A percentile compares a stretch with the other conserved stretches of the same genome.
phyloP scores from a whole-genome alignment of 331 rosid genomes.

The Prunus yedoensis region DNA sequence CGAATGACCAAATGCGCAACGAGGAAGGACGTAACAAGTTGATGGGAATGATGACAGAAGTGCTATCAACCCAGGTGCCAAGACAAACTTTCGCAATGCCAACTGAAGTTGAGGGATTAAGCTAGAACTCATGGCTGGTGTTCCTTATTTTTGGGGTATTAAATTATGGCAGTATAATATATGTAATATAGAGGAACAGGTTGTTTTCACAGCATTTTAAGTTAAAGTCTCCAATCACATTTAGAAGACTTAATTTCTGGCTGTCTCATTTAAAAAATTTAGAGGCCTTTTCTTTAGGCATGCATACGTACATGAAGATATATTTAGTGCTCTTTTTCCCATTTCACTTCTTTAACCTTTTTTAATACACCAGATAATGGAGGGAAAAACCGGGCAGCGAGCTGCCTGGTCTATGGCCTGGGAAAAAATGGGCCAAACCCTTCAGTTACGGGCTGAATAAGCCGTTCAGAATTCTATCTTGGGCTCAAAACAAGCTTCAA shows the following conservation, averaged over 20 bases:
- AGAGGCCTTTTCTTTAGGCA: background rate
- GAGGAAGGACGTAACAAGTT: slow-evolving; percentile 42
- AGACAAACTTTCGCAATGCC: slow-evolving; percentile 49
- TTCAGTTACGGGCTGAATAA: background rate
- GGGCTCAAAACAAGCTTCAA: background rate
- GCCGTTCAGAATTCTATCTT: background rate
- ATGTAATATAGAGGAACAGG: background rate
- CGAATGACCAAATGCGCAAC: slow-evolving; percentile 21
- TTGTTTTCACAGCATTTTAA: slow-evolving; percentile 1
- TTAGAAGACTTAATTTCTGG: background rate
- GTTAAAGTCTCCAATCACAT: background rate
- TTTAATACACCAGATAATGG: no score
- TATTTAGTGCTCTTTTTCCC: no score
- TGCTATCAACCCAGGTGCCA: slow-evolving; percentile 42
- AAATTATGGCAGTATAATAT: background rate
- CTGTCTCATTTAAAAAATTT: background rate
- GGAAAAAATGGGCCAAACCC: background rate
- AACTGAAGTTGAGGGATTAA: slow-evolving; percentile 45
- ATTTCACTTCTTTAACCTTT: no score
- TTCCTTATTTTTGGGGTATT: background rate
- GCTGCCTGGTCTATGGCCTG: no score
- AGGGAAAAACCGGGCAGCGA: no score
- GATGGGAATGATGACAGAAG: slow-evolving; percentile 46
- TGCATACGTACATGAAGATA: background rate
- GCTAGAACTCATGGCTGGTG: slow-evolving; percentile 25